Evolutionary conservation across 2,329 filamentous ascomycete genomes (phyloP), one percentile per base, ranked within the genome.

Genomic region (Seiridium cupressi): DNA sequence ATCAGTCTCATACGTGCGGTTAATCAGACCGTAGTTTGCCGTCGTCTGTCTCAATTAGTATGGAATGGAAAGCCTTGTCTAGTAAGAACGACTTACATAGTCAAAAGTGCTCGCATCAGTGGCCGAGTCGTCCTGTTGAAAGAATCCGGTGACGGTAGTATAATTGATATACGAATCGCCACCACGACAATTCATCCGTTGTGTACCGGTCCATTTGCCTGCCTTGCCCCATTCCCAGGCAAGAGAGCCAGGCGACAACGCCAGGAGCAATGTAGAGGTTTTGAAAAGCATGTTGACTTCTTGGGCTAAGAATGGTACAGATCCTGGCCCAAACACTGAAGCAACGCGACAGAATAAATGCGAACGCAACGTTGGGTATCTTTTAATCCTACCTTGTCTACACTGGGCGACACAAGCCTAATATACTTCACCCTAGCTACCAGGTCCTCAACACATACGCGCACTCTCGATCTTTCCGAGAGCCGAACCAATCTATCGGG

Each of bases 21-120:
- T 81, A 63, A 91, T 80, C 31, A 91, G 77, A 35, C 89, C 89
- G 68, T 89, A 89, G 74, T 89, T 90, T 59, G 75, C 76, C 36
- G 79, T 73, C 34, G 81, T 84, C 85, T 89, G 60, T 26, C 44
- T 55, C 61, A 32, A 47, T 66, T 44, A 57, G 64, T 57, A 35
- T 49, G 35, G 11, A 5, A 7, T 11, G 9, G 34, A 31, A 47
- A 13, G 9, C 13, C 38, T 36, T 4, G 6, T 13, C n/a, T 51
- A 5, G 48, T 34, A 18, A 49, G 4, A 9, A 13, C 54, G 60
- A 68, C 80, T 68, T 71, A 90, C 87, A 68, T 89, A 90, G 72
- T 89, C 85, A 71, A 90, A 90, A 2, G 73, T 81, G 2, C 70
- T 75, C 1, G 85, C 73, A 59, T 84, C 74, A 0, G 87, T 90